A percentile compares a stretch with the other conserved stretches of the same genome.
Conservation (phyloP, 169 alveolate species). For the Eimeria falciformis region DNA sequence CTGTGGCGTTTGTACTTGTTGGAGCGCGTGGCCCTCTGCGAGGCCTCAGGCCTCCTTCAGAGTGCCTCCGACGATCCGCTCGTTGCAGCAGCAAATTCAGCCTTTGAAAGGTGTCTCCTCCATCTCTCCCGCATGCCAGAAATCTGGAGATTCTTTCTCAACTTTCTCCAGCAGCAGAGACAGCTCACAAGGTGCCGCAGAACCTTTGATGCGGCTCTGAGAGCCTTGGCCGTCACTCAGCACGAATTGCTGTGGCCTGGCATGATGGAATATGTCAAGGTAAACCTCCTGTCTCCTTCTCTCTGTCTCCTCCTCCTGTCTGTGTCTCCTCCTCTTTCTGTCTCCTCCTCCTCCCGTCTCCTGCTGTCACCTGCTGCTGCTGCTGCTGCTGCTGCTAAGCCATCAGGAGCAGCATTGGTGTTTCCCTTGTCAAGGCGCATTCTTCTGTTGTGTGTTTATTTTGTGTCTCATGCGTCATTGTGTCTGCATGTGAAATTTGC, state of each 20-base stretch:
- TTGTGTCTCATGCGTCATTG: not conserved
- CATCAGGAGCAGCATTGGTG: not conserved
- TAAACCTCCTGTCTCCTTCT: not conserved
- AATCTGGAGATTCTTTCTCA: conserved; percentile 64
- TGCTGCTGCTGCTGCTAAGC: not conserved
- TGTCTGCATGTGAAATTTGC: not conserved
- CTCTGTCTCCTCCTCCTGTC: not conserved
- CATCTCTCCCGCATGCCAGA: conserved; percentile 76
- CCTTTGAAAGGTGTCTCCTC: conserved; percentile 73
- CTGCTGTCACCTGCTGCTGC: not conserved
- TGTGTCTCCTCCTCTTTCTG: not conserved
- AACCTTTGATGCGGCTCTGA: conserved; percentile 72
- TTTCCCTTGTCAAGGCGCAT: not conserved
- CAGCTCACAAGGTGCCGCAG: conserved; percentile 70
- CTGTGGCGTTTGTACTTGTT: conserved; percentile 71
- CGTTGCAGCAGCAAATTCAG: conserved; percentile 37
- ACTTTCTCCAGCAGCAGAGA: conserved; percentile 64
- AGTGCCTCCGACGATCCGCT: not conserved
- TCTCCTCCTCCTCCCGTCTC: not conserved
- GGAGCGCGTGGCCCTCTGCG: conserved; percentile 49
- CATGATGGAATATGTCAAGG: conserved; percentile 48
- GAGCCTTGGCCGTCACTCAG: conserved; percentile 74
- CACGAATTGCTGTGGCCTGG: conserved; percentile 61
- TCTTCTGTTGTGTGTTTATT: not conserved
- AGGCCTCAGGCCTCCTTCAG: not conserved